phyloP scores from a whole-genome alignment of 495 filamentous ascomycete species.

The Gamarada debralockiae region DNA sequence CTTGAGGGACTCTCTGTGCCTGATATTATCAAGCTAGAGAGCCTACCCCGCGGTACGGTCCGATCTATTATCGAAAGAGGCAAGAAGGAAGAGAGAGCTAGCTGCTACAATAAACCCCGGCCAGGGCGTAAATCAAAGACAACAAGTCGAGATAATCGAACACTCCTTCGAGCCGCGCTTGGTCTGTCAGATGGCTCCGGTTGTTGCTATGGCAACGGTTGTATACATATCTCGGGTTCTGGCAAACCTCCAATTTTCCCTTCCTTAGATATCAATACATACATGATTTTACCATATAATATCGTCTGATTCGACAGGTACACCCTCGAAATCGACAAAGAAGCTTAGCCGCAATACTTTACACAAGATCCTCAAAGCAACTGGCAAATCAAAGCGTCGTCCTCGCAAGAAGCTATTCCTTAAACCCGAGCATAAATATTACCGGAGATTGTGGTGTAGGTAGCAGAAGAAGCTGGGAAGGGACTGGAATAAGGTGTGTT shows the following conservation, averaged over 20 bases:
- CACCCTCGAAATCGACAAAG: constrained; percentile 4
- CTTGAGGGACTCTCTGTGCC: too few species aligned
- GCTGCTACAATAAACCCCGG: too few species aligned
- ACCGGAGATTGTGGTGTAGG: background rate
- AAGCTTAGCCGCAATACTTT: constrained; percentile 4
- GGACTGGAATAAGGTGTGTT: constrained; percentile 7
- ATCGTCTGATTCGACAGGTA: background rate
- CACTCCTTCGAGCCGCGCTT: constrained; percentile 19
- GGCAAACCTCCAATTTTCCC: too few species aligned
- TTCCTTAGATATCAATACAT: too few species aligned
- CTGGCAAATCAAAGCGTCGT: constrained; percentile 8
- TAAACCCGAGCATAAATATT: background rate
- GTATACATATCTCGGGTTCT: constrained; percentile 39
- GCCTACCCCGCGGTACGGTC: too few species aligned
- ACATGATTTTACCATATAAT: too few species aligned
- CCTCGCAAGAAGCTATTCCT: constrained; percentile 13
- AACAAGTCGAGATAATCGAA: background rate
- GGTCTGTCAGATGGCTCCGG: too few species aligned
- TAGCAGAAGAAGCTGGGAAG: constrained; percentile 1
- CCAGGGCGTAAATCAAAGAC: too few species aligned
- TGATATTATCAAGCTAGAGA: too few species aligned
- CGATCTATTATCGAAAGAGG: too few species aligned
- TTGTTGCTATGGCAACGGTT: too few species aligned
- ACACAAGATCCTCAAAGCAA: constrained; percentile 1
- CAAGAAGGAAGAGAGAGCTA: too few species aligned